Percentiles rank a stretch among this genome's conserved stretches.
Evolutionary conservation across 495 filamentous ascomycete genomes (phyloP).

Genomic region (Hamigera avellanea): DNA sequence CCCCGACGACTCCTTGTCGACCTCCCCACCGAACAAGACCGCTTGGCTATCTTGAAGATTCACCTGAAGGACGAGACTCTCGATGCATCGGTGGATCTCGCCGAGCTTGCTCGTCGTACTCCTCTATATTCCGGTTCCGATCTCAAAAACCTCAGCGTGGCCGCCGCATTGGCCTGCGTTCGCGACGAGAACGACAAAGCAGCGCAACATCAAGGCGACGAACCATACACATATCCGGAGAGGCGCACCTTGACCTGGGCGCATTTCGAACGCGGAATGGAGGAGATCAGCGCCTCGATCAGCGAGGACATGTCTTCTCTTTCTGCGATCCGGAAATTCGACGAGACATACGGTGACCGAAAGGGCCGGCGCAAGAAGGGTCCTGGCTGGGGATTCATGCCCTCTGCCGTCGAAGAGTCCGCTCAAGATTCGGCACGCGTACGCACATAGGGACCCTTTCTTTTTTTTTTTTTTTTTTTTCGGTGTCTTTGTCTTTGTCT

Average conservation of each 20-base stretch:
- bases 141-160: conserved; percentile 85
- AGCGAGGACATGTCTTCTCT: conserved; percentile 89
- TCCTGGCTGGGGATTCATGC: conserved; percentile 31
- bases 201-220: conserved; percentile 34
- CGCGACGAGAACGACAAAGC: conserved; percentile 66
- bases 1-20: conserved; percentile 81
- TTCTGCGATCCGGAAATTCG: conserved; percentile 83
- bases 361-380: conserved; percentile 56
- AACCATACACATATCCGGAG: conserved; percentile 49
- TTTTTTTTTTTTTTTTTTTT: conserved; percentile 3
- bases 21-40: conserved; percentile 66
- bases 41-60: conserved; percentile 69
- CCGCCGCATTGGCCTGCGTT: conserved; percentile 81
- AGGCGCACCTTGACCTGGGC: conserved; percentile 49
- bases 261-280: conserved; percentile 78
- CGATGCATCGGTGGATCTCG: conserved; percentile 55
- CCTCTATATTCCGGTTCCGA: conserved; percentile 95
- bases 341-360: conserved; percentile 91
- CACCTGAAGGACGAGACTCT: conserved; percentile 72
- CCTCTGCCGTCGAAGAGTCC: conserved; percentile 13
- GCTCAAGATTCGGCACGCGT: conserved; percentile 26
- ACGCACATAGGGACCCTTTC: conserved; percentile 18
- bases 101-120: conserved; percentile 60
- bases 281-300: conserved; percentile 86
- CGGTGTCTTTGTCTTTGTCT: conserved; percentile 2